Base-by-base conservation (phyloP, 768 basidiomycete genomes). In the Suillus subaureus region DNA sequence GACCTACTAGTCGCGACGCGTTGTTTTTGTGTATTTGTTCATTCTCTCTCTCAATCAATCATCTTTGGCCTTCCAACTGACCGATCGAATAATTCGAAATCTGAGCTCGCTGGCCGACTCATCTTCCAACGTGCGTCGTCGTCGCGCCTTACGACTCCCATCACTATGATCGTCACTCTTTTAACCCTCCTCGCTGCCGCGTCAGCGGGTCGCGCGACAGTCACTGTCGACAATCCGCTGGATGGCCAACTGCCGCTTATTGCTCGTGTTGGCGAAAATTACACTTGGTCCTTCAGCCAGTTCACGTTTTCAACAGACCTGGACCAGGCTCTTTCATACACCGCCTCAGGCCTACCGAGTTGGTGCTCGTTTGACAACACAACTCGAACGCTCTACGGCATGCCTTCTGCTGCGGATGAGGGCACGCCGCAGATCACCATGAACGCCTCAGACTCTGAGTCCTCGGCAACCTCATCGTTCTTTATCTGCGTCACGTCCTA, bases 361-460 rank as follows among this genome's bases (percentile, higher is more conserved):
- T 99, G 96, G 96, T 83, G 94, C 61, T 74, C 80, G 5, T 97
- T 96, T 74, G 85, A 96, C 74, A 74, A 85, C 26, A 64, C 70
- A 7, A 83, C 85, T 0, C 77, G 79, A 42, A 88, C 87, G 1
- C 89, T 99, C 66, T 73, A 77, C 61, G 96, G 96, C 8, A 88
- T 83, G 0, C 95, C 96, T 15, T 70, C 83, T 4, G 64, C 79
- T 9, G 67, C 76, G 21, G 92, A 96, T 74, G 84, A 88, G 70
- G 93, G 91, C 37, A 80, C 83, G 64, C 81, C 82, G 2, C 75
- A 77, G 54, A 81, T 97, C 58, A 86, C 82, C 8, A 77, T 97
- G 21, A 85, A 82, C 7, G 95, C 91, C 3, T 81, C 79, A 40
- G 89, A 88, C 68, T 73, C 80, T 1, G 77, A 80, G 52, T 82